A percentile compares a stretch with the other conserved stretches of the same genome.
These are phyloP conservation scores for Fusarium annulatum DNA, from an alignment of 2,329 filamentous ascomycete species.

Conservation along the genomic window DNA sequence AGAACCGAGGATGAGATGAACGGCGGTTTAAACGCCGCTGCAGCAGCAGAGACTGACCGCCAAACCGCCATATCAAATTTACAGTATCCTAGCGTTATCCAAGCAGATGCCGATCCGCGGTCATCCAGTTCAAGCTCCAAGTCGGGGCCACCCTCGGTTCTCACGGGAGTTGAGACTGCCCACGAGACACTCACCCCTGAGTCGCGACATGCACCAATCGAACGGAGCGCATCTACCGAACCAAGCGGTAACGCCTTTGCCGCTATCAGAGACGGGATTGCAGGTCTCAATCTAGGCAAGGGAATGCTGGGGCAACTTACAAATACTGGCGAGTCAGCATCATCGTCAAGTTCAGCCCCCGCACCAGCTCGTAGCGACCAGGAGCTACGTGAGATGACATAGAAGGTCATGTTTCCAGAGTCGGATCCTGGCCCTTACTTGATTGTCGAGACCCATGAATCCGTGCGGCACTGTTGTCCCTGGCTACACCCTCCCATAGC, in stretches of 20 bases:
- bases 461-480: constrained; percentile 28
- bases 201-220: constrained; percentile 50
- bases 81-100: constrained; percentile 45
- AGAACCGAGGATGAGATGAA: constrained; percentile 95
- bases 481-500: constrained; percentile 1
- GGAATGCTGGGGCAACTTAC: constrained; percentile 54
- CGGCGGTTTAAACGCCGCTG: constrained; percentile 66
- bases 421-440: constrained; percentile 48
- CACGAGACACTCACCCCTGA: constrained; percentile 62
- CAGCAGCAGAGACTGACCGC: constrained; percentile 60
- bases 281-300: constrained; percentile 61
- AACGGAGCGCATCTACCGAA: constrained; percentile 60
- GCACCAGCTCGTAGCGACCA: constrained; percentile 50
- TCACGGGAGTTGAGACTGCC: constrained; percentile 69
- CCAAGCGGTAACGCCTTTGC: constrained; percentile 56
- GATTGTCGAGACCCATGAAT: constrained; percentile 47
- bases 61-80: constrained; percentile 52
- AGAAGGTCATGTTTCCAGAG: constrained; percentile 54
- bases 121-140: constrained; percentile 50
- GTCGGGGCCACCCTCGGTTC: constrained; percentile 62
- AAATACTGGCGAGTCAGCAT: constrained; percentile 39
- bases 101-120: constrained; percentile 43
- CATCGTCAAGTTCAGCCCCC: constrained; percentile 26
- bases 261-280: constrained; percentile 60
- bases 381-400: constrained; percentile 60